Evolutionary conservation across 2,329 filamentous ascomycete species (phyloP), one percentile per base, ranked within the genome.

Genomic region (Huntiella abstrusa): DNA sequence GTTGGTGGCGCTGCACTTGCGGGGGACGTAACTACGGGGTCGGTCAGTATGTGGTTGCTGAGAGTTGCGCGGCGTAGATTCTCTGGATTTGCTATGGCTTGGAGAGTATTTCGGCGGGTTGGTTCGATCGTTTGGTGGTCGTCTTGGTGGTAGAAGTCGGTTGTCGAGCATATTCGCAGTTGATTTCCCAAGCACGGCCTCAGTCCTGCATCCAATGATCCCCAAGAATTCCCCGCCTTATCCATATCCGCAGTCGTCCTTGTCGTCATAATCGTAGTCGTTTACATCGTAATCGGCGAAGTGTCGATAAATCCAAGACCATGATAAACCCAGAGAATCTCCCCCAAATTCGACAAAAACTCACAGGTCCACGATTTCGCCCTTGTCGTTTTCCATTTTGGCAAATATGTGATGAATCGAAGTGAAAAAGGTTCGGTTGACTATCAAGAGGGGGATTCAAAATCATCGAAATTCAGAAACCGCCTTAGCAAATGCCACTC

Each of bases 341-440:
- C 22, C 22, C 22, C 6, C 8, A 28, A 28, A 28, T 28, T 28
- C 22, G 22, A 28, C 22, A 19, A 34, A 51, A 56, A 69, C 80
- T 70, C 80, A 94, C 85, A 94, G 86, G 74, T 96, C 88, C 69
- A 96, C 91, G 73, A 95, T 87, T 71, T 96, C 86, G 74, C 88
- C 88, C 73, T 86, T 86, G 76, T 96, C 91, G 86, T 98, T 98
- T 79, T 98, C 91, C 91, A 96, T 98, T 71, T 76, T 87, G 64
- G 62, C 67, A 62, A 62, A 45, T 48, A 38, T 50, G 49, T 48
- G 46, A 33, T 47, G 49, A 49, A 47, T 47, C 49, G 51, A 52
- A 50, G 38, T 43, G 46, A 48, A 50, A 50, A 41, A 48, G 49
- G 41, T 48, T 50, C 46, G 49, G 49, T 45, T 50, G 45, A 34